Base-by-base conservation (phyloP, 768 basidiomycete genomes). In the Botryobasidium botryosum region DNA sequence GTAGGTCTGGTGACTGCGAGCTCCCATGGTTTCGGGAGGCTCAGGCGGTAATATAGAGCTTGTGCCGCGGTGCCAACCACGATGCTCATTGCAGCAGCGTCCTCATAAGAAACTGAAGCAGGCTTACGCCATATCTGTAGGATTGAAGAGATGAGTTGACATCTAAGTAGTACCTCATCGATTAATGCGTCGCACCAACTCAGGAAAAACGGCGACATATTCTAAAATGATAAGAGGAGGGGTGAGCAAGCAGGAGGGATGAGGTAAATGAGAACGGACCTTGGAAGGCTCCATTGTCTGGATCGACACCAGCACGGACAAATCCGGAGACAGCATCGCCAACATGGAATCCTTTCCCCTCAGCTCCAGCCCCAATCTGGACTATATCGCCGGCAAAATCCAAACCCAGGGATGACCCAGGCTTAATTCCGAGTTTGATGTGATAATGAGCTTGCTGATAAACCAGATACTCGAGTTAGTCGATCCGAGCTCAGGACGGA, bases 371-470 rank as follows among this genome's bases (percentile, higher is more conserved):
- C 3, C 53, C 53, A 26, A 53, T 25, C n/a, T 55, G 45, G 8
- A 45, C 50, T 25, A 53, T 44, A 38, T 51, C 53, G 15, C 53
- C 53, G 17, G 53, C 50, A 45, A 55, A 55, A 33, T 53, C 52
- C 26, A 44, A 49, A 13, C 53, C 53, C 3, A 47, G 35, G 10
- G 50, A 49, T 32, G 39, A 24, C 12, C 50, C 52, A 8, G 50
- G 48, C 35, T 51, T 47, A 6, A 53, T n/a, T n/a, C n/a, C 45
- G n/a, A n/a, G n/a, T n/a, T n/a, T n/a, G 3, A 53, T 35, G n/a
- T 31, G 12, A n/a, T n/a, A n/a, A 27, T 49, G 40, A 17, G 53
- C 27, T 24, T 51, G 52, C 52, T 53, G 25, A 6, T 23, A 41
- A 20, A 29, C 35, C 5, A 33, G 38, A 15, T 36, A 21, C 15